Evolutionary conservation across 768 basidiomycete genomes (phyloP).

Genomic region (Dioszegia hungarica): DNA sequence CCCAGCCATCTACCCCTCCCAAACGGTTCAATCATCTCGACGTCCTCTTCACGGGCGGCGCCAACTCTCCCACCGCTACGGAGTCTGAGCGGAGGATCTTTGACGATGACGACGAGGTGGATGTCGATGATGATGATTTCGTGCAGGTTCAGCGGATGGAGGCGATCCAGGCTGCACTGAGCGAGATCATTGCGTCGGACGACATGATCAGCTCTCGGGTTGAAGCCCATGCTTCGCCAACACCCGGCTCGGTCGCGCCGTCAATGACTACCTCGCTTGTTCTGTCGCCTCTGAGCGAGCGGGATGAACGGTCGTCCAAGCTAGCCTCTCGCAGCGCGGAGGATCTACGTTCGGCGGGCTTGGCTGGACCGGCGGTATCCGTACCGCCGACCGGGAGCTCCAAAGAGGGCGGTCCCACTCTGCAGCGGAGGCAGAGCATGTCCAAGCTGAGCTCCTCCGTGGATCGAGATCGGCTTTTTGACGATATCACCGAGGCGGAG

Average conservation of each 20-base stretch:
- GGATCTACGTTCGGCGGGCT: conserved; percentile 11
- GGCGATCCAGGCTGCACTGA: conserved; percentile 91
- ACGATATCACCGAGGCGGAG: conserved; percentile 30
- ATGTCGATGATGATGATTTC: conserved; percentile 53
- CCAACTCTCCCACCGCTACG: neutral
- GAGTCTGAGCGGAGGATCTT: conserved; percentile 60
- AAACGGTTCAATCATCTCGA: conserved; percentile 29
- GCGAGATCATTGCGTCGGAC: conserved; percentile 88
- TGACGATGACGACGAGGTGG: conserved; percentile 65
- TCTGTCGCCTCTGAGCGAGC: neutral
- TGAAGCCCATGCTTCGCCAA: neutral
- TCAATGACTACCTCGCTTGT: conserved; percentile 27
- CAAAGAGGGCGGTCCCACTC: neutral
- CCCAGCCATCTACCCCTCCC: conserved; percentile 17
- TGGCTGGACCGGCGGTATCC: neutral
- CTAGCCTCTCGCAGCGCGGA: conserved; percentile 28
- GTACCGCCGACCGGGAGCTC: neutral
- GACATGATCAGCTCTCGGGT: conserved; percentile 45
- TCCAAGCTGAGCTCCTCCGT: neutral
- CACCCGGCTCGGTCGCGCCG: neutral
- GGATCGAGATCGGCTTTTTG: conserved; percentile 8
- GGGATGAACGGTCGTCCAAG: neutral
- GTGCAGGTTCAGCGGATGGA: conserved; percentile 80
- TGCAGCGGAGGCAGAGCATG: neutral
- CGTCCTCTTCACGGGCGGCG: conserved; percentile 25